Evolutionary conservation across 345 rosid genomes (phyloP).

Genomic region (Theobroma cacao): DNA sequence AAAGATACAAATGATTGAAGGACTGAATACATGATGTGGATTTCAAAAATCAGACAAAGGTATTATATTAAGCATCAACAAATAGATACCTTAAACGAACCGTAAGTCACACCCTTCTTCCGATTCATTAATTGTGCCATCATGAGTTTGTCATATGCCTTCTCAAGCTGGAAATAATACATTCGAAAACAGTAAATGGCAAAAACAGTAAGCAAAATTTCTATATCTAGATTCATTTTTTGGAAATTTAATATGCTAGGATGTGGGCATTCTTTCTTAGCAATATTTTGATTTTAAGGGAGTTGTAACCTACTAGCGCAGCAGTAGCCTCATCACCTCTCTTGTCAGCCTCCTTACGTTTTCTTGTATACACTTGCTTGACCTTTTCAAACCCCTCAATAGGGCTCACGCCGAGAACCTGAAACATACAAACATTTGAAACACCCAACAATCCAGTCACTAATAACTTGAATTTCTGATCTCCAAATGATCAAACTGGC

Average conservation of each 20-base stretch:
- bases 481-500: background rate
- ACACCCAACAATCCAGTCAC: background rate
- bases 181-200: conserved; percentile 13
- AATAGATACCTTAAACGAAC: conserved; percentile 89
- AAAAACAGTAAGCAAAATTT: conserved; percentile 1
- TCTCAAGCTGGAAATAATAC: conserved; percentile 66
- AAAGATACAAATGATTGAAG: background rate
- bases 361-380: conserved; percentile 61
- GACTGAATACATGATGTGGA: background rate
- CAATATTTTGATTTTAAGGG: background rate
- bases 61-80: background rate
- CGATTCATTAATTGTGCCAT: conserved; percentile 75
- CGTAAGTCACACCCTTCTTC: conserved; percentile 80
- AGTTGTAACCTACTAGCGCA: conserved; percentile 53
- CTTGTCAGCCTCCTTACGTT: conserved; percentile 82
- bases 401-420: conserved; percentile 93
- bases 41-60: background rate
- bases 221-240: background rate
- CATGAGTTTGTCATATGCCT: conserved; percentile 97
- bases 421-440: conserved; percentile 12
- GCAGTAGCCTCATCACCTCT: conserved; percentile 78
- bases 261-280: background rate
- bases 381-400: conserved; percentile 78
- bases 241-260: background rate
- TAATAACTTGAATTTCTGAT: background rate